phyloP scores from a whole-genome alignment of 305 asterid species.

The Rubia occidens region DNA sequence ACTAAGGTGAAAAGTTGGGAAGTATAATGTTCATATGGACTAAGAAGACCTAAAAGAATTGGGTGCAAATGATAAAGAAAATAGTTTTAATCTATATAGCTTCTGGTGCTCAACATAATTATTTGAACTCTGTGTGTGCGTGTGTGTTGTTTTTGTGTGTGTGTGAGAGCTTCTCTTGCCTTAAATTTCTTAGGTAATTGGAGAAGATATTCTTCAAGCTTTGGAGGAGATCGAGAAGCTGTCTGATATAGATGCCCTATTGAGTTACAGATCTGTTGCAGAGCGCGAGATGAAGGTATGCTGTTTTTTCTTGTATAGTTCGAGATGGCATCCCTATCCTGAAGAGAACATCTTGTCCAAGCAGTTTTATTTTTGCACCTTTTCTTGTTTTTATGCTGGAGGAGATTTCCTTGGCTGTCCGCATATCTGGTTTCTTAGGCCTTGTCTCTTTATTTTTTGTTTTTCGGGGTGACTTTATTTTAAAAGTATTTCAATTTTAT shows the following conservation, averaged over 20 bases:
- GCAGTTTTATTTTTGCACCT: not conserved
- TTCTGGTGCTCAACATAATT: not conserved
- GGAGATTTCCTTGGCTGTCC: not conserved
- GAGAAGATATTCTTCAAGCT: constrained; percentile 49
- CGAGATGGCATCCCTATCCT: not conserved
- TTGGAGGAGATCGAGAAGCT: constrained; percentile 88
- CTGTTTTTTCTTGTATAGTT: not conserved
- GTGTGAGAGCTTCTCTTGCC: constrained; percentile 1
- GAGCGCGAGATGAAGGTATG: constrained; percentile 78
- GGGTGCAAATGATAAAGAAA: not conserved
- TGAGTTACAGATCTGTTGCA: constrained; percentile 76
- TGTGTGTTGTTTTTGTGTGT: not conserved
- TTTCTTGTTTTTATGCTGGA: not conserved
- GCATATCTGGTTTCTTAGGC: not conserved
- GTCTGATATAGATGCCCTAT: constrained; percentile 74
- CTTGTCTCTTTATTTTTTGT: too few species aligned
- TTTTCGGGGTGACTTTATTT: too few species aligned
- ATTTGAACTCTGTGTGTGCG: not conserved
- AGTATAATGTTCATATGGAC: not conserved
- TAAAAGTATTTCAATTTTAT: not conserved
- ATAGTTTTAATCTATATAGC: not conserved
- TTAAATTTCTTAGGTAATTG: constrained; percentile 45
- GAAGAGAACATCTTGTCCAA: not conserved
- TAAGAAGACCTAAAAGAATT: not conserved
- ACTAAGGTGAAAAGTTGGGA: not conserved